Evolutionary conservation across 2,329 filamentous ascomycete genomes (phyloP).

Genomic region (Curvularia lunata): DNA sequence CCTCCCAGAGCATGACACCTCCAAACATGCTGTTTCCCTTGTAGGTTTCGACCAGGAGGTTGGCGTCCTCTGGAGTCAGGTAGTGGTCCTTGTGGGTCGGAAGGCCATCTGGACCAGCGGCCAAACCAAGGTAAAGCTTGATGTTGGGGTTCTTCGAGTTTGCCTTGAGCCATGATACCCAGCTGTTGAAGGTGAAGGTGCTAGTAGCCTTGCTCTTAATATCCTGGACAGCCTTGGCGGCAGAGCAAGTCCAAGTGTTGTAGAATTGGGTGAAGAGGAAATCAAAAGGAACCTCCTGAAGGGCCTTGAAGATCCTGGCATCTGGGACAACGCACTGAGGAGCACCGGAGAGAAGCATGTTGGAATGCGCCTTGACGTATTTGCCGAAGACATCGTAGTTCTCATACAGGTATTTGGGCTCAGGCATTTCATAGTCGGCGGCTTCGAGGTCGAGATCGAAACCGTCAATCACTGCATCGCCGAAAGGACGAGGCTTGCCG

Average conservation of each 20-base stretch:
- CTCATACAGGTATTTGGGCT: conserved; percentile 36
- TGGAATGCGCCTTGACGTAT: conserved; percentile 51
- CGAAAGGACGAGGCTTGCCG: conserved; percentile 55
- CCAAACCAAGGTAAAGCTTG: conserved; percentile 62
- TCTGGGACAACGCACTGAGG: conserved; percentile 62
- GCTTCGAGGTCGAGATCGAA: conserved; percentile 60
- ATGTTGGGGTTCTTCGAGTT: conserved; percentile 50
- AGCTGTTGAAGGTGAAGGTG: conserved; percentile 57
- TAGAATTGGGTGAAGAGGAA: conserved; percentile 64
- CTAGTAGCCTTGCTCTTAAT: conserved; percentile 32
- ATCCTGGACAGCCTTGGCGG: conserved; percentile 48
- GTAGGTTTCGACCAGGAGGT: conserved; percentile 52
- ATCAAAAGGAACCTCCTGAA: conserved; percentile 56
- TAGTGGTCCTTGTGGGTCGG: conserved; percentile 50
- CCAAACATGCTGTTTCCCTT: conserved; percentile 54
- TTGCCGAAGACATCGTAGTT: conserved; percentile 59
- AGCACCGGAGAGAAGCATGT: conserved; percentile 59
- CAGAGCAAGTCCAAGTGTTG: conserved; percentile 60
- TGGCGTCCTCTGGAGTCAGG: conserved; percentile 55
- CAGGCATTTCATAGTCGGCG: conserved; percentile 26
- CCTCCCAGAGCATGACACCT: conserved; percentile 67
- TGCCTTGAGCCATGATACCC: conserved; percentile 47
- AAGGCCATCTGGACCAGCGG: conserved; percentile 35
- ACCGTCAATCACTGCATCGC: conserved; percentile 56
- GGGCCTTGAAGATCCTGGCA: conserved; percentile 53